phyloP scores from a whole-genome alignment of 495 filamentous ascomycete genomes.

The Immersiella caudata region DNA sequence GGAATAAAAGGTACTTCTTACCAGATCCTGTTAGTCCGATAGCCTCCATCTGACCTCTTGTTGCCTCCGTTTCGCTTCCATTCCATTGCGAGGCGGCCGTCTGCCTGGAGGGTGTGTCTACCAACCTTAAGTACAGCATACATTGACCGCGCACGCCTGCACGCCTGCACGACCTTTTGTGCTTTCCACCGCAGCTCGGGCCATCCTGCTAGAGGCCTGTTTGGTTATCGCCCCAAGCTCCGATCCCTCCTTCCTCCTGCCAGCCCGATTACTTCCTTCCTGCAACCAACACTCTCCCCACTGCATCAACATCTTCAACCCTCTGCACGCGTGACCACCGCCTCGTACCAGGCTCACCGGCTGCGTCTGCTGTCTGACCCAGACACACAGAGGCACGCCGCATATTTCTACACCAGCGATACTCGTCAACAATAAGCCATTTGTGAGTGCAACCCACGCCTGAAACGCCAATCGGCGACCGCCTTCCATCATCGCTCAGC shows the following conservation, averaged over 20 bases:
- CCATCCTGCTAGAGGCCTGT: slow-evolving; percentile 8
- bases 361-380: slow-evolving; percentile 15
- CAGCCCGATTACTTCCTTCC: slow-evolving; percentile 18
- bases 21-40: slow-evolving; percentile 33
- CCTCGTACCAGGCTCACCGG: neutral
- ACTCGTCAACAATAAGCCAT: slow-evolving; percentile 6
- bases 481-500: slow-evolving; percentile 4
- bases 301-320: slow-evolving; percentile 4
- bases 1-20: slow-evolving; percentile 29
- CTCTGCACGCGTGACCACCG: slow-evolving; percentile 5
- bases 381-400: slow-evolving; percentile 11
- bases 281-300: slow-evolving; percentile 15
- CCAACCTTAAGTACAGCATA: slow-evolving; percentile 34
- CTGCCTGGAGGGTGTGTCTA: slow-evolving; percentile 32
- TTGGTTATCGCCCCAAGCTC: slow-evolving; percentile 22
- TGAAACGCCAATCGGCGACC: slow-evolving; percentile 14
- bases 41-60: slow-evolving; percentile 13
- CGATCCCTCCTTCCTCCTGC: slow-evolving; percentile 19
- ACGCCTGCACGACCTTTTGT: slow-evolving; percentile 12
- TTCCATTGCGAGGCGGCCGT: slow-evolving; percentile 29
- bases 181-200: slow-evolving; percentile 4
- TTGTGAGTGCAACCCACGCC: neutral
- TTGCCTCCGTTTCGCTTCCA: slow-evolving; percentile 19
- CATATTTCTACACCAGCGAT: slow-evolving; percentile 1
- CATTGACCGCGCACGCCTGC: slow-evolving; percentile 9